A percentile compares a stretch with the other conserved stretches of the same genome.
These are phyloP conservation scores for Kwoniella europaea DNA, from an alignment of 768 basidiomycete genomes.

Conservation along the genomic window DNA sequence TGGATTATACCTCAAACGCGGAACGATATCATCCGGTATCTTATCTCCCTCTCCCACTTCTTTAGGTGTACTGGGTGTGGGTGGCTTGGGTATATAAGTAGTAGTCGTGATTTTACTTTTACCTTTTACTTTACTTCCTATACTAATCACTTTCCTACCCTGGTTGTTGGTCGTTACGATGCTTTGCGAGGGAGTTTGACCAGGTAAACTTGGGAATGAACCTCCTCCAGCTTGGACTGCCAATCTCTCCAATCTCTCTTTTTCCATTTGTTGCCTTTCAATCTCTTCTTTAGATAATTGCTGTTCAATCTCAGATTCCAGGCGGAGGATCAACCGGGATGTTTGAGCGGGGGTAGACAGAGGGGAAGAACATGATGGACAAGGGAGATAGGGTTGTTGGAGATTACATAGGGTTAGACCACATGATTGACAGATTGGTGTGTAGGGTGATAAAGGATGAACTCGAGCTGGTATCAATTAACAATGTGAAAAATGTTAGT, in stretches of 20 bases:
- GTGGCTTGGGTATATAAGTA: slow-evolving; percentile 28
- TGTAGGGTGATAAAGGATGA: slow-evolving; percentile 56
- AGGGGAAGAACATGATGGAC: slow-evolving; percentile 54
- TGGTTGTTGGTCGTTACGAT: neutral
- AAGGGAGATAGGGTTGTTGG: slow-evolving; percentile 56
- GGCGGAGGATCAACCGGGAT: slow-evolving; percentile 42
- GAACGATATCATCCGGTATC: slow-evolving; percentile 37
- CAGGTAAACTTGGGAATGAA: slow-evolving; percentile 45
- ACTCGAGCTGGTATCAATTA: slow-evolving; percentile 42
- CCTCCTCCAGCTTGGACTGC: slow-evolving; percentile 50
- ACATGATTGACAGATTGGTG: slow-evolving; percentile 56
- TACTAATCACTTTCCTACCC: slow-evolving; percentile 48
- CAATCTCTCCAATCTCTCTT: slow-evolving; percentile 32
- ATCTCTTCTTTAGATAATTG: slow-evolving; percentile 44
- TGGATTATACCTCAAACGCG: slow-evolving; percentile 33
- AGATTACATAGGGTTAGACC: slow-evolving; percentile 56
- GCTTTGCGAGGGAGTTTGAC: neutral
- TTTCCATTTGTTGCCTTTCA: slow-evolving; percentile 37
- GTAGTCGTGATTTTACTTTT: slow-evolving; percentile 48
- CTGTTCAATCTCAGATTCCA: slow-evolving; percentile 46
- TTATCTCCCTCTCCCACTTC: slow-evolving; percentile 10
- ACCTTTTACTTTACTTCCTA: slow-evolving; percentile 49
- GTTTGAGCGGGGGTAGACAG: slow-evolving; percentile 43
- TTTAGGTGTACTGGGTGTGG: slow-evolving; percentile 15
- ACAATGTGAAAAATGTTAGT: too few relatives aligned